Base-by-base conservation (phyloP, 805 yeast genomes). In the Lipomyces sp. region DNA sequence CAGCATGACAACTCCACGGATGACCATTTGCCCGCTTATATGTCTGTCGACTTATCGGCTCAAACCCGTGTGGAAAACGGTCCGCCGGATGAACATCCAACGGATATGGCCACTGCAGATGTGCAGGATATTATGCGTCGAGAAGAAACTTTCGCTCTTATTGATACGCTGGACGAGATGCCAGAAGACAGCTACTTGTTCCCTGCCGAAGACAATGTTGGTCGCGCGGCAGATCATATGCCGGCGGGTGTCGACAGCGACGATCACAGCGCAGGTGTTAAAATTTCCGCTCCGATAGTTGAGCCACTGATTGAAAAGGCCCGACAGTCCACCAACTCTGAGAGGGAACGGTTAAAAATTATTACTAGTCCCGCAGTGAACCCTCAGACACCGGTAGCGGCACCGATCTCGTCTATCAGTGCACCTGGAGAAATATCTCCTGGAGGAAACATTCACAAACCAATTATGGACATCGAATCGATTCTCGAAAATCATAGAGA, bases 401-500 rank as follows among this genome's bases (percentile, higher is more conserved):
- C 65, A 11, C 61, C 64, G 8, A 57, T 58, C 6, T 57, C 67
- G 6, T 60, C 67, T 18, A 39, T 56, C 32, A 45, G 57, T 30
- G 59, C 62, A 3, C 42, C 62, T 13, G 62, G 58, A n/a, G 64
- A 64, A n/a, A 15, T 13, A 15, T 56, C 64, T 1, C 54, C 35
- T 32, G 34, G 15, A 29, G 54, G 54, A 29, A 51, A 2, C 34
- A 32, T 15, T 11, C 53, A 53, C 33, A 39, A 50, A 8, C 13
- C 33, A 29, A 32, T 58, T 7, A 53, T 55, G 33, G 69, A 63
- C 18, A 66, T 66, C 29, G 66, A 66, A 24, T 48, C 60, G 3
- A 69, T 68, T 39, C 48, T 69, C 10, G 63, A 62, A 29, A 57
- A 60, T 35, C 70, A 68, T 53, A 66, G 60, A 35, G 64, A 60